Evolutionary conservation across 257 asterid species (phyloP), one percentile per base, ranked within the genome.

Genomic region (Solanum clarkiae): DNA sequence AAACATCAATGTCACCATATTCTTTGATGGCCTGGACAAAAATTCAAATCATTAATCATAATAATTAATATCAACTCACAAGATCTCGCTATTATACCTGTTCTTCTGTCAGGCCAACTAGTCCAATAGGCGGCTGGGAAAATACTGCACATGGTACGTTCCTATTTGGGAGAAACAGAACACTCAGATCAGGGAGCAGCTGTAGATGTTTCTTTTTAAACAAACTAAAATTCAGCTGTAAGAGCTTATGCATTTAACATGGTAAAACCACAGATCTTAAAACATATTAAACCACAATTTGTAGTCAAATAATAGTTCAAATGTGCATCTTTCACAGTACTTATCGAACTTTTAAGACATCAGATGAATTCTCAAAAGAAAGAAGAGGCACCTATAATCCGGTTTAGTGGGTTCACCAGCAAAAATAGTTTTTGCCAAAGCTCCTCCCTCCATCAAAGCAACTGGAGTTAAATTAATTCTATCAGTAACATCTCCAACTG

Each of bases 391-490:
- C 99, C 98, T 92, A 90, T 93, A 86, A 91, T 94, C 95, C 18
- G 98, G 97, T 92, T 90, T 94, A 17, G 96, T 93, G 8, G 96
- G 96, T 87, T 93, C 95, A 87, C 92, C 90, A 17, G 92, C 96
- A 86, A 97, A 97, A 79, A 95, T 85, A 51, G 98, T 97, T 93
- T 92, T 95, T 80, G 99, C 97, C 92, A 97, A 55, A 86, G 99
- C 98, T 81, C 94, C 98, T 87, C 99, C 99, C 88, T 97, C 99
- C 98, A 97, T 97, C 87, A 97, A 90, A 89, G 99, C 99, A 86
- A 97, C 99, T 26, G 99, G 99, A 84, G 99, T 97, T 91, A 97
- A 90, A 92, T 97, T 97, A 84, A 95, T 91, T 90, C 99, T 95
- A 88, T 97, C 97, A 69, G 99, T 97, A 80, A 90, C 99, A 90